Conservation (phyloP, 73 alveolate genomes). For the Paramecium octaurelia region DNA sequence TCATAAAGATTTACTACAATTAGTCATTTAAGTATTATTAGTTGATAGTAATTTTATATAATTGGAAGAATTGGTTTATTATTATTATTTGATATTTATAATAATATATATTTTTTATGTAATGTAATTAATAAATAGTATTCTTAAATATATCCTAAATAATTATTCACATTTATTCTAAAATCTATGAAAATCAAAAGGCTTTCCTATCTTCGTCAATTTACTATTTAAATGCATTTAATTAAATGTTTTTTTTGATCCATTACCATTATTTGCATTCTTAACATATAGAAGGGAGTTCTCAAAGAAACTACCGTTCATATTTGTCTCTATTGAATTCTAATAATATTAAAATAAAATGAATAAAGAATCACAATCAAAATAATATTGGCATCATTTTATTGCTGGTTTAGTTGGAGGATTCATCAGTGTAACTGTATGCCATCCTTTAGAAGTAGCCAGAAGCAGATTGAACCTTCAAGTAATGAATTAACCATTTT, state of each 20-base stretch:
- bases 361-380: background rate
- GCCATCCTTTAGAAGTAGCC: slow-evolving; percentile 58
- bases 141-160: no score
- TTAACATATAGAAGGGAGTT: background rate
- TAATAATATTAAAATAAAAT: slow-evolving; percentile 2
- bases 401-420: slow-evolving; percentile 54
- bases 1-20: no score
- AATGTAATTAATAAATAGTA: no score
- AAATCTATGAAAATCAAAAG: background rate
- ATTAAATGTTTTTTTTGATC: background rate
- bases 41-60: no score
- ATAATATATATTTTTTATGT: no score
- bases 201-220: background rate
- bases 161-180: background rate
- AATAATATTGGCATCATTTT: slow-evolving; percentile 26
- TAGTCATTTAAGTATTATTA: no score
- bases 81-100: no score
- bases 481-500: background rate
- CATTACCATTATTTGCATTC: background rate
- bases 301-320: slow-evolving; percentile 4
- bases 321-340: background rate
- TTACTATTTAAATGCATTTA: background rate
- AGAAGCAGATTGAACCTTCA: slow-evolving; percentile 39
- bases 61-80: no score
- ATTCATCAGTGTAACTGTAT: slow-evolving; percentile 51